Evolutionary conservation across 306 rosid genomes (phyloP).

Genomic region (Albizia julibrissin): DNA sequence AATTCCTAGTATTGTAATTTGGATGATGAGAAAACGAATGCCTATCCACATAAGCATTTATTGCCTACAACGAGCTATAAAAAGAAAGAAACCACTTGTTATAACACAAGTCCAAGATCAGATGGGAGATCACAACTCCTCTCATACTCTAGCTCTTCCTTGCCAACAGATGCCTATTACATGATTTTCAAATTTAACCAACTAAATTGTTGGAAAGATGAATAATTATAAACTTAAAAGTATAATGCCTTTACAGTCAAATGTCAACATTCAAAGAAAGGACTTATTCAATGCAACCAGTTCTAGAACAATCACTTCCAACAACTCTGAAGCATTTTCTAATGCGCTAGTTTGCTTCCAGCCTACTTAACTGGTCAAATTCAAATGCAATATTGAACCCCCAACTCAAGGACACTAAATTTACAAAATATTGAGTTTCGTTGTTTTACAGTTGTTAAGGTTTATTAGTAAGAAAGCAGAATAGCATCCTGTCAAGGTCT

Average conservation of each 20-base stretch:
- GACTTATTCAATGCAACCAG: neutral
- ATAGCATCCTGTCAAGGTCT: neutral
- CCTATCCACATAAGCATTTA: too few relatives aligned
- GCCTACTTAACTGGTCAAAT: slow-evolving; percentile 15
- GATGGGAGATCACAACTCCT: neutral
- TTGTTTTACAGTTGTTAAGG: neutral
- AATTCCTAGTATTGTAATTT: too few relatives aligned
- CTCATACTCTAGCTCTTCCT: neutral
- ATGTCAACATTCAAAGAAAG: neutral
- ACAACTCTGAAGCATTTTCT: neutral
- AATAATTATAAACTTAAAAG: slow-evolving; percentile 4
- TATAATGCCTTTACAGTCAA: slow-evolving; percentile 19
- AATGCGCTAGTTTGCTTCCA: neutral
- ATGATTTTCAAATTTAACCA: slow-evolving; percentile 9
- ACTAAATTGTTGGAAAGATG: neutral
- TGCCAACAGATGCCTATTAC: neutral
- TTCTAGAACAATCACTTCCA: slow-evolving; percentile 15
- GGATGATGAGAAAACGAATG: too few relatives aligned
- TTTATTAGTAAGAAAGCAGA: neutral
- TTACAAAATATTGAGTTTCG: slow-evolving; percentile 17
- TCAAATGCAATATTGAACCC: slow-evolving; percentile 21
- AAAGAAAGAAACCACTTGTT: too few relatives aligned
- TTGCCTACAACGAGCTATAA: too few relatives aligned
- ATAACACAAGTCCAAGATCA: neutral
- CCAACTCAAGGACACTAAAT: slow-evolving; percentile 15